Evolutionary conservation across 345 rosid species (phyloP).

Genomic region (Euphorbia peplus): DNA sequence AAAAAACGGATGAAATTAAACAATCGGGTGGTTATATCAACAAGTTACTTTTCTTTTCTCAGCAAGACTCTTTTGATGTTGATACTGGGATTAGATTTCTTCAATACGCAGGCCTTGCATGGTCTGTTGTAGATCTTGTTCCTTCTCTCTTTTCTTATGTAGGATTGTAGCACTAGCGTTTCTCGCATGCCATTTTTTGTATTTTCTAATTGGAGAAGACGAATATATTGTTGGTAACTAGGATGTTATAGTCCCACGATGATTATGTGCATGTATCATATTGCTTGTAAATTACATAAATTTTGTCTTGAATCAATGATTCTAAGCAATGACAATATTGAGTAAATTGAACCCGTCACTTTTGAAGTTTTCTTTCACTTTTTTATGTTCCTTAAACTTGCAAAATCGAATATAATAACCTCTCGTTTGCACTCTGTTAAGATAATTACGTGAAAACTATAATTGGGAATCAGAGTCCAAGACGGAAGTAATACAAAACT

Average conservation of each 20-base stretch:
- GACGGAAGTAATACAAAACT: too few relatives aligned
- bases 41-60: slow-evolving; percentile 43
- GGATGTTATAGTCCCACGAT: not conserved
- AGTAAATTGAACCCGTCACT: too few relatives aligned
- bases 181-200: not conserved
- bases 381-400: too few relatives aligned
- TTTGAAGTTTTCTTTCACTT: too few relatives aligned
- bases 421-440: too few relatives aligned
- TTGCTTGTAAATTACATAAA: too few relatives aligned
- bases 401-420: too few relatives aligned
- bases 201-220: too few relatives aligned
- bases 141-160: slow-evolving; percentile 63
- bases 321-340: too few relatives aligned
- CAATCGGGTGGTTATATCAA: slow-evolving; percentile 52
- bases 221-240: not conserved
- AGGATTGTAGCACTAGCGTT: slow-evolving; percentile 35
- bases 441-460: too few relatives aligned
- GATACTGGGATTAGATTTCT: slow-evolving; percentile 86
- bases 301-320: not conserved
- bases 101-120: slow-evolving; percentile 92
- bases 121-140: slow-evolving; percentile 94
- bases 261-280: too few relatives aligned
- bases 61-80: slow-evolving; percentile 56
- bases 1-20: slow-evolving; percentile 44
- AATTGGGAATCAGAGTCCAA: too few relatives aligned